Percentiles rank a stretch among this genome's conserved stretches.
These are phyloP conservation scores for Penicillium griseofulvum DNA, from an alignment of 2,329 filamentous ascomycete species.

Conservation along the genomic window DNA sequence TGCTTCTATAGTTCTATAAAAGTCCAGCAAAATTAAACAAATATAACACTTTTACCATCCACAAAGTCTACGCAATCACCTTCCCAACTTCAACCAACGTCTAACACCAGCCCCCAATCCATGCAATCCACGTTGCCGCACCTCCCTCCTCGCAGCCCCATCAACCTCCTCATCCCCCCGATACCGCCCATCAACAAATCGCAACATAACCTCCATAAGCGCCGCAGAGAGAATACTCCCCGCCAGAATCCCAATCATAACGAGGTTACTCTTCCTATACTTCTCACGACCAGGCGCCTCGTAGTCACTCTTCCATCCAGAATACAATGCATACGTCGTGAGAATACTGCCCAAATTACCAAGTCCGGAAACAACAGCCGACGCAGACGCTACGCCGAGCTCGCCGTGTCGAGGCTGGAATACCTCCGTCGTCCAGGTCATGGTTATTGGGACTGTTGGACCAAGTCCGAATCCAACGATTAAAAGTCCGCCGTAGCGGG, in stretches of 20 bases:
- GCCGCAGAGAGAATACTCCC: slow-evolving; percentile 68
- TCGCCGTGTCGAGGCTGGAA: slow-evolving; percentile 88
- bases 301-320: slow-evolving; percentile 77
- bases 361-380: slow-evolving; percentile 79
- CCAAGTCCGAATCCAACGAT: slow-evolving; percentile 88
- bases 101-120: slow-evolving; percentile 29
- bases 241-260: slow-evolving; percentile 82
- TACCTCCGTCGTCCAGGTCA: slow-evolving; percentile 89
- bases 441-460: slow-evolving; percentile 86
- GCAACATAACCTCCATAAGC: slow-evolving; percentile 65
- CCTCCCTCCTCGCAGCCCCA: slow-evolving; percentile 38
- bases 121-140: slow-evolving; percentile 36
- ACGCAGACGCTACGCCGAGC: slow-evolving; percentile 82
- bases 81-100: slow-evolving; percentile 11
- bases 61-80: background rate
- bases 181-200: slow-evolving; percentile 37
- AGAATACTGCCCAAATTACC: slow-evolving; percentile 83
- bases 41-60: background rate
- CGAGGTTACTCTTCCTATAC: slow-evolving; percentile 79
- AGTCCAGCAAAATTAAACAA: background rate
- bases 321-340: slow-evolving; percentile 86
- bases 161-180: slow-evolving; percentile 23
- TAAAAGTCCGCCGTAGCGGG: slow-evolving; percentile 81
- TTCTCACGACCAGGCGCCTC: slow-evolving; percentile 61
- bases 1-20: background rate